Evolutionary conservation across 768 basidiomycete genomes (phyloP), one percentile per base, ranked within the genome.

Genomic region (Brasilioporus rufonigricans): DNA sequence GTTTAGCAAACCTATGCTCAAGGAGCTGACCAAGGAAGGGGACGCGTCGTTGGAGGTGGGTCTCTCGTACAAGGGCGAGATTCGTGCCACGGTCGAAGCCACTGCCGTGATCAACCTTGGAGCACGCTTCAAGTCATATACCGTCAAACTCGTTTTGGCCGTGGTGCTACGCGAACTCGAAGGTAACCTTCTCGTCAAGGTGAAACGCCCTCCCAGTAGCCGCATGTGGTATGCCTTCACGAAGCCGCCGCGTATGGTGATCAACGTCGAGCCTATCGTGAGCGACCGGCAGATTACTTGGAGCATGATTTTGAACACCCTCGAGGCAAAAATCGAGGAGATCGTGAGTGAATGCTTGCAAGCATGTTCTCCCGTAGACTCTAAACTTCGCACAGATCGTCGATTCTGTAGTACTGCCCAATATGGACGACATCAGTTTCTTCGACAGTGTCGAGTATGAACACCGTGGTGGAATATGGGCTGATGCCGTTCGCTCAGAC

Each of bases 351-450:
- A 13, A 43, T 8, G 7, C 26, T 32, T 12, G 31, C 43, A 24
- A 16, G 4, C 12, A 18, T 39, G 16, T 23, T 19, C 10, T n/a
- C 27, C 7, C n/a, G 13, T 66, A 92, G 91, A 86, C 93, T 50
- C 81, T 86, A 90, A 97, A 38, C 40, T 36, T 55, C 50, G n/a
- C 27, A 18, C 63, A 98, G 95, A 91, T 98, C 53, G 81, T 84
- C 62, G 96, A 99, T 61, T 94, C 94, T 0, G 82, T 98, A 19
- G 97, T 99, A 19, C 74, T 95, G 68, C 97, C 97, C 6, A 92
- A 97, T 72, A 97, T 98, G 93, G 97, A 99, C 69, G 97, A 99
- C 64, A 89, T 98, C 55, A 80, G 94, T 13, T 98, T 94, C 79
- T 98, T 96, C 68, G 89, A 97, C 69, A 95, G 89, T 33, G 64